These are phyloP conservation scores for Pharnaceum exiguum DNA, from an alignment of 148 eudicot species.

Conservation along the genomic window DNA sequence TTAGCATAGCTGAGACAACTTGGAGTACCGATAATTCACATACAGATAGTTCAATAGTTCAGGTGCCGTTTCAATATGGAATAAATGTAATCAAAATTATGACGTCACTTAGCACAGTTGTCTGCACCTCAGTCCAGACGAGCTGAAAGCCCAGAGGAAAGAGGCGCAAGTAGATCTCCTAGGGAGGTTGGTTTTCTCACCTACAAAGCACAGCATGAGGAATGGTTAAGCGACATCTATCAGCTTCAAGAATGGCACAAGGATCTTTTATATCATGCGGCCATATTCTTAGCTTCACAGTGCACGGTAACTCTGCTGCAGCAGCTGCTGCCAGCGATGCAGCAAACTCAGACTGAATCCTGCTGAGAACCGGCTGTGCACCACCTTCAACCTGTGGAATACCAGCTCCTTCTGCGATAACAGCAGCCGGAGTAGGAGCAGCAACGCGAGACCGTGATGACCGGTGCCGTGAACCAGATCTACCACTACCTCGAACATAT, in stretches of 20 bases:
- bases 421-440: constrained; percentile 29
- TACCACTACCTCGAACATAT: constrained; percentile 29
- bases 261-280: constrained; percentile 76
- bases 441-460: constrained; percentile 44
- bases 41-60: background rate
- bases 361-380: constrained; percentile 52
- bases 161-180: background rate
- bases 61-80: background rate
- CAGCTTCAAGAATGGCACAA: constrained; percentile 64
- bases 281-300: constrained; percentile 97
- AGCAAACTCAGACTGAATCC: constrained; percentile 80
- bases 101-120: background rate
- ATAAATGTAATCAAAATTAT: background rate
- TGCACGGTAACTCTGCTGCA: constrained; percentile 94
- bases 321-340: constrained; percentile 88
- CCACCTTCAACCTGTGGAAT: constrained; percentile 37
- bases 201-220: constrained; percentile 99
- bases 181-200: constrained; percentile 26
- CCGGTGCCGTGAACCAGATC: constrained; percentile 47
- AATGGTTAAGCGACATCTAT: constrained; percentile 71
- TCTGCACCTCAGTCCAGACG: background rate
- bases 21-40: background rate
- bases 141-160: background rate
- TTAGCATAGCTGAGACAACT: background rate
- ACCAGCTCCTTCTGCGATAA: constrained; percentile 44